Evolutionary conservation across 2,329 filamentous ascomycete species (phyloP), one percentile per base, ranked within the genome.

Genomic region (Colletotrichum sansevieriae): DNA sequence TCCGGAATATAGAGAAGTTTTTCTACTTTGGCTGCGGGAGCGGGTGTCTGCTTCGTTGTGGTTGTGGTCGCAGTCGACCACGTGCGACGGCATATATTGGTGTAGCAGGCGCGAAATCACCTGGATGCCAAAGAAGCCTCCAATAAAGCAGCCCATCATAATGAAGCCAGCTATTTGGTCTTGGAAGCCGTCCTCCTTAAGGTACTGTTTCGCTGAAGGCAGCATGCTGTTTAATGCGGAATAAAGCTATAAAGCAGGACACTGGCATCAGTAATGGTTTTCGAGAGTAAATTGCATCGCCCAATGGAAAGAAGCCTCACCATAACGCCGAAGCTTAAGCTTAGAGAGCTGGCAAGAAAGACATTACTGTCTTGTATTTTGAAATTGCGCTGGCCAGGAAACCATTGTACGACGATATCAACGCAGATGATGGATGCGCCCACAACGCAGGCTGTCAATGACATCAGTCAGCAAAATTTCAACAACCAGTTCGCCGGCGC

Each of bases 281-380:
- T 25, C 22, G 13, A 29, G 2, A 20, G 10, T 37, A 22, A 35
- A 10, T 5, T 12, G 49, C 7, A 52, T 15, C 20, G 11, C 11
- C 41, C 15, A 7, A 33, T 8, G 18, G 11, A 9, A 37, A 11
- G 3, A 37, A 54, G 33, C 77, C 88, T 72, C 79, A 97, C 95
- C 94, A 99, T 97, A 52, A 98, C 95, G 49, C 96, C 95, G 73
- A 97, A 97, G 78, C 94, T 98, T 72, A 99, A 82, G 79, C 95
- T 97, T 70, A 98, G 82, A 0, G 95, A 98, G 22, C 90, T 90
- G 1, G 95, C 95, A 4, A 98, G 85, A 77, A 99, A 99, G 22
- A 85, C 85, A 82, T 93, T 95, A 81, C 93, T 98, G 71, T 97
- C 92, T 76, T 97, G 90, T 73, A 99, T 97, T 74, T 90, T 88